Evolutionary conservation across 345 rosid genomes (phyloP).

Genomic region (Isatis tinctoria): DNA sequence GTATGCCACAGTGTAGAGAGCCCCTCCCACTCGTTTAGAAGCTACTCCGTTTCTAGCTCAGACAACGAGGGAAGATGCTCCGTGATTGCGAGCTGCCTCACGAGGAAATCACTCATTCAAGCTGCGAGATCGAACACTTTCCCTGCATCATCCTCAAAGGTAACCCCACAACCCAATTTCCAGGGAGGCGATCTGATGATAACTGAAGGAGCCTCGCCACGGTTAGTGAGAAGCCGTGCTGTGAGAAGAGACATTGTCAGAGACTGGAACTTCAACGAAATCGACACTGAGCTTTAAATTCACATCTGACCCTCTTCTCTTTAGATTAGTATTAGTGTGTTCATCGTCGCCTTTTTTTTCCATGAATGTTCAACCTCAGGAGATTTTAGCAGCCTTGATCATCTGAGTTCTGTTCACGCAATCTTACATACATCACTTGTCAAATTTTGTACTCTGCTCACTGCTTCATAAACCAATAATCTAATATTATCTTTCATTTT

Average conservation of each 20-base stretch:
- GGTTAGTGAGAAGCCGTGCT: slow-evolving; percentile 83
- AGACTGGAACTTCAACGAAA: slow-evolving; percentile 93
- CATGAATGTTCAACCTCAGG: neutral
- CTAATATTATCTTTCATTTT: neutral
- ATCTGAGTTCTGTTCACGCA: neutral
- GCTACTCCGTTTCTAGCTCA: slow-evolving; percentile 90
- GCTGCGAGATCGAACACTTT: slow-evolving; percentile 49
- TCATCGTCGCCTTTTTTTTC: neutral
- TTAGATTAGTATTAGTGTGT: slow-evolving; percentile 26
- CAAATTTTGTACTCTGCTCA: slow-evolving; percentile 3
- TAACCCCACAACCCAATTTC: slow-evolving; percentile 70
- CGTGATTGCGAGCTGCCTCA: slow-evolving; percentile 65
- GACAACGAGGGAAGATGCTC: slow-evolving; percentile 88
- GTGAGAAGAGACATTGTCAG: slow-evolving; percentile 88
- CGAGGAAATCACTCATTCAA: slow-evolving; percentile 61
- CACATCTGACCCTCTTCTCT: neutral
- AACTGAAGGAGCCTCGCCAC: slow-evolving; percentile 53
- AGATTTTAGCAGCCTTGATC: neutral
- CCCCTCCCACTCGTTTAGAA: slow-evolving; percentile 87
- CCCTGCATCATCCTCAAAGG: slow-evolving; percentile 67
- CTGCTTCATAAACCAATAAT: slow-evolving; percentile 15
- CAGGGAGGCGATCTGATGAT: slow-evolving; percentile 31
- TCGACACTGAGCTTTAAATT: slow-evolving; percentile 42
- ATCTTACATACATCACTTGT: neutral
- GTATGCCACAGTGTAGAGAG: slow-evolving; percentile 91